Evolutionary conservation across 257 asterid genomes (phyloP).

Genomic region (Solanum sitiens): DNA sequence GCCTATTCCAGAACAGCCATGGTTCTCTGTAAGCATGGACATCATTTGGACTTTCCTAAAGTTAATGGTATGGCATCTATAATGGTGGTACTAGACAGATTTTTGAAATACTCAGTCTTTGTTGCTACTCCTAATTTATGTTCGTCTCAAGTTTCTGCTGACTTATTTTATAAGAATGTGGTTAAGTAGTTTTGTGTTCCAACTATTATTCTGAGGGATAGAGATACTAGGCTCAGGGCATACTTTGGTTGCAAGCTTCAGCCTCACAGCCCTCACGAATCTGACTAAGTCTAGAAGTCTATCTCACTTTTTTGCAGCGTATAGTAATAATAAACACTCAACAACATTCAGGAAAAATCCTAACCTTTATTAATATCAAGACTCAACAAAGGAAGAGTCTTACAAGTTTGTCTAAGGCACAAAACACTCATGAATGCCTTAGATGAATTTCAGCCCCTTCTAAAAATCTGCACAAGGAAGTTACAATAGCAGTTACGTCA

Average conservation of each 20-base stretch:
- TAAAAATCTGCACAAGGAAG: background rate
- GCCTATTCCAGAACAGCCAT: background rate
- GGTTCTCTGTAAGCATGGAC: background rate
- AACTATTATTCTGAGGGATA: background rate
- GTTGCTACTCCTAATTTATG: background rate
- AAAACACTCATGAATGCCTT: background rate
- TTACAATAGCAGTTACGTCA: background rate
- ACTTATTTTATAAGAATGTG: no score
- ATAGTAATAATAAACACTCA: no score
- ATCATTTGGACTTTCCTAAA: background rate
- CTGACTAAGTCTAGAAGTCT: no score
- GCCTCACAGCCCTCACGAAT: background rate
- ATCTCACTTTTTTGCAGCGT: background rate
- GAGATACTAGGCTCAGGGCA: background rate
- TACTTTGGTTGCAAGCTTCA: background rate
- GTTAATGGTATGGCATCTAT: background rate
- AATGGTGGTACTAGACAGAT: background rate
- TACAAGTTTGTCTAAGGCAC: background rate
- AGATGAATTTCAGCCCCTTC: background rate
- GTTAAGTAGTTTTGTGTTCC: no score
- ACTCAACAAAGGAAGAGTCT: background rate
- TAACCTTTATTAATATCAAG: background rate
- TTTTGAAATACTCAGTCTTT: no score
- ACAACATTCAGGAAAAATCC: no score
- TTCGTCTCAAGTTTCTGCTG: background rate